Conservation (phyloP, 176 grass and related monocot species). For the Saccharum spontaneum region DNA sequence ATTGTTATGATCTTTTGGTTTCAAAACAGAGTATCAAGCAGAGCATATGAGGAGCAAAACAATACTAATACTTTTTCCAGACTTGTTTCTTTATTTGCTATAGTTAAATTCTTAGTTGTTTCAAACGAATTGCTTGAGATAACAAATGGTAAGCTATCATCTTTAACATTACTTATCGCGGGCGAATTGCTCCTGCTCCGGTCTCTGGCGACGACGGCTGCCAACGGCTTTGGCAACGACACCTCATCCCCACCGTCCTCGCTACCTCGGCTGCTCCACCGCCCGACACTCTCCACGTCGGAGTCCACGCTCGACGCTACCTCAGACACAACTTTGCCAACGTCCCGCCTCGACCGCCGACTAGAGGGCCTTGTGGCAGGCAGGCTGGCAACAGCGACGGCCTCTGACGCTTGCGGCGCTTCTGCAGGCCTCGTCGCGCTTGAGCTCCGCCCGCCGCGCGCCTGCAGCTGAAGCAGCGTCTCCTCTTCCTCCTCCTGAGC, state of each 20-base stretch:
- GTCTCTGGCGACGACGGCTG: neutral
- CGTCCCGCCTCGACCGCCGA: constrained; percentile 39
- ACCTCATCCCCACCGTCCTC: constrained; percentile 29
- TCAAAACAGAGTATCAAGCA: neutral
- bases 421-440: constrained; percentile 30
- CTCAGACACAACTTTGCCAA: neutral
- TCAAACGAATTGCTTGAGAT: neutral
- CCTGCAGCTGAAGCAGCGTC: constrained; percentile 26
- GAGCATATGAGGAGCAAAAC: neutral
- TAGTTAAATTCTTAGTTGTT: neutral
- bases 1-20: too few species aligned
- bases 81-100: neutral
- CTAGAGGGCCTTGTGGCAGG: constrained; percentile 24
- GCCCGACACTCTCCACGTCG: constrained; percentile 15
- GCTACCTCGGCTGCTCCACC: constrained; percentile 35
- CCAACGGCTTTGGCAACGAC: constrained; percentile 25
- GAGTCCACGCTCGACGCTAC: neutral
- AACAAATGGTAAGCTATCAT: neutral
- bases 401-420: neutral
- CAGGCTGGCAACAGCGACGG: neutral
- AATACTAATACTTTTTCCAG: neutral
- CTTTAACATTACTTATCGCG: constrained; percentile 57
- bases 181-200: constrained; percentile 51
- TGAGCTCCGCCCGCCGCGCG: constrained; percentile 24
- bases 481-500: neutral